These are phyloP conservation scores for Aspergillus carbonarius DNA, from an alignment of 2,329 filamentous ascomycete genomes.

Conservation along the genomic window DNA sequence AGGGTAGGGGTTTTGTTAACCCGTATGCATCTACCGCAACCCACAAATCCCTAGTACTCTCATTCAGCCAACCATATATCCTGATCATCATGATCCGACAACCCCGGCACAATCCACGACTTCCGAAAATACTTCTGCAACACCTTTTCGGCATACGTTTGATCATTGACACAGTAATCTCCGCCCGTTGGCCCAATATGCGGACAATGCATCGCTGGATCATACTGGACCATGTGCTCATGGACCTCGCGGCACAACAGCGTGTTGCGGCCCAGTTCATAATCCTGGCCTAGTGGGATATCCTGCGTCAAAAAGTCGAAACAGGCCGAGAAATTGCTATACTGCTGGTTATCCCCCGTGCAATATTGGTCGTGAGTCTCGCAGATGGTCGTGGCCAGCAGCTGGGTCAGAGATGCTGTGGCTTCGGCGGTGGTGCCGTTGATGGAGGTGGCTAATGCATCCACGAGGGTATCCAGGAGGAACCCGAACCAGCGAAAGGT, in stretches of 20 bases:
- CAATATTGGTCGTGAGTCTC: slow-evolving; percentile 22
- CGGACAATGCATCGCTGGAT: slow-evolving; percentile 26
- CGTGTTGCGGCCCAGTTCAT: slow-evolving; percentile 27
- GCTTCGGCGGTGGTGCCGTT: slow-evolving; percentile 8
- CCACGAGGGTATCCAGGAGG: slow-evolving; percentile 20
- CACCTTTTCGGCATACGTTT: slow-evolving; percentile 23
- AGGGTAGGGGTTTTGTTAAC: too few species aligned
- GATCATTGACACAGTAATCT: slow-evolving; percentile 29
- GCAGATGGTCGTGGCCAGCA: slow-evolving; percentile 24
- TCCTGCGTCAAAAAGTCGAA: slow-evolving; percentile 19
- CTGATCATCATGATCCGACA: slow-evolving; percentile 11
- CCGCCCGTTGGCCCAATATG: slow-evolving; percentile 29
- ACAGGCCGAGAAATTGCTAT: slow-evolving; percentile 16
- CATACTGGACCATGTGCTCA: slow-evolving; percentile 30
- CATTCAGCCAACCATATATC: slow-evolving; percentile 18
- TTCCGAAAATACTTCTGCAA: slow-evolving; percentile 24
- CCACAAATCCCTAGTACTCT: neutral
- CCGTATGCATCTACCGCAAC: neutral
- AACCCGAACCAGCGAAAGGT: slow-evolving; percentile 28
- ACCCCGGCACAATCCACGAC: slow-evolving; percentile 25
- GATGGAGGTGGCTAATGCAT: slow-evolving; percentile 16
- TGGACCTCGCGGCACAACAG: slow-evolving; percentile 30
- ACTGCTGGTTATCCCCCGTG: slow-evolving; percentile 23
- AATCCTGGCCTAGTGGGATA: slow-evolving; percentile 23
- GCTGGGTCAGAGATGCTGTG: neutral